Evolutionary conservation across 768 basidiomycete species (phyloP).

Genomic region (Hebeloma cylindrosporum): DNA sequence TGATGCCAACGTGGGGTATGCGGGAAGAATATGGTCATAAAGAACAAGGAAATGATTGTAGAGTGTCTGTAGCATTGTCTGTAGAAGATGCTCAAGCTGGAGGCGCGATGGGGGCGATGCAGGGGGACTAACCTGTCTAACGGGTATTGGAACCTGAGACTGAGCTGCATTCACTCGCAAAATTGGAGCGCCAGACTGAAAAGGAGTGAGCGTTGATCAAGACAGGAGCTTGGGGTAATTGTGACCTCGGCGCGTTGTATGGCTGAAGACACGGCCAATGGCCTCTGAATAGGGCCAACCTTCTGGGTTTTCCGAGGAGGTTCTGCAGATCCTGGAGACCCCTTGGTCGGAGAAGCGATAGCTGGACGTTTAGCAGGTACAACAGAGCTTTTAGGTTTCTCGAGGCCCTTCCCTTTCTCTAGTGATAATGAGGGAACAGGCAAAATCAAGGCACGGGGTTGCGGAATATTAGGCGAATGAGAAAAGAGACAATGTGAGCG

Average conservation of each 20-base stretch:
- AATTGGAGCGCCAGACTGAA: constrained; percentile 60
- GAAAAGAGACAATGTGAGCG: constrained; percentile 65
- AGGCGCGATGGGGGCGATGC: constrained; percentile 8
- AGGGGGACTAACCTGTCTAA: constrained; percentile 58
- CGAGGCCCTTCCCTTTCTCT: too few species aligned
- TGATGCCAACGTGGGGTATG: constrained; percentile 61
- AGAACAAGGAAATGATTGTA: constrained; percentile 72
- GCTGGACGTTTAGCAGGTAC: constrained; percentile 56
- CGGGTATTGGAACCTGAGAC: constrained; percentile 70
- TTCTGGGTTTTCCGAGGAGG: constrained; percentile 69
- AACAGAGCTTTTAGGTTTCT: constrained; percentile 23
- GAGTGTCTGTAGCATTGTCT: constrained; percentile 75
- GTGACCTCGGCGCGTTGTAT: constrained; percentile 37
- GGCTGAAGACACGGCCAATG: constrained; percentile 43
- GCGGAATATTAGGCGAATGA: constrained; percentile 44
- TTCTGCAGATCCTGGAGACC: constrained; percentile 33
- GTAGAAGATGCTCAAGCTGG: constrained; percentile 6
- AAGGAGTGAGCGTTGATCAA: constrained; percentile 3
- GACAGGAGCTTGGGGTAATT: constrained; percentile 1
- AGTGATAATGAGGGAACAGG: too few species aligned
- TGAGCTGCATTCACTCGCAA: constrained; percentile 65
- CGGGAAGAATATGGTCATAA: constrained; percentile 55
- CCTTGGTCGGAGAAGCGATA: constrained; percentile 31
- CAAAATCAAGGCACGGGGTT: too few species aligned
- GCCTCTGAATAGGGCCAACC: constrained; percentile 42